Conservation (phyloP, 2,329 filamentous ascomycete species). For the Cordyceps cateniannulata region DNA sequence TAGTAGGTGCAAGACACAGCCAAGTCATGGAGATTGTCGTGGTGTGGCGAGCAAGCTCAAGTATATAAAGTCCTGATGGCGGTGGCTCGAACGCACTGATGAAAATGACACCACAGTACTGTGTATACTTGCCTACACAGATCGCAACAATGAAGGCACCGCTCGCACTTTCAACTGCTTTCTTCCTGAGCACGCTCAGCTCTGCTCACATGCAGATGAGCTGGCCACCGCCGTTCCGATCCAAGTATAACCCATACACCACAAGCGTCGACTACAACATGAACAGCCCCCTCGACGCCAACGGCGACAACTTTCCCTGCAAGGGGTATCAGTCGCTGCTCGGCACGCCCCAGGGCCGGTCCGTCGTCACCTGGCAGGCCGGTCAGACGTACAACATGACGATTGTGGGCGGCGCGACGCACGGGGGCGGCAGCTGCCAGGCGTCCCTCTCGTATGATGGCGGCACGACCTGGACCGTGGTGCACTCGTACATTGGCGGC, state of each 20-base stretch:
- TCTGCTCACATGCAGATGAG: slow-evolving; percentile 48
- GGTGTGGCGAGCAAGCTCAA: neutral
- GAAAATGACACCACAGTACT: neutral
- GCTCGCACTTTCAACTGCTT: neutral
- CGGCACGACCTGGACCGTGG: slow-evolving; percentile 62
- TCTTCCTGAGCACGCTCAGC: neutral
- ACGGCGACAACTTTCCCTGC: slow-evolving; percentile 67
- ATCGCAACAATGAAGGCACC: neutral
- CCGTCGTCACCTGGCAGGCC: slow-evolving; percentile 56
- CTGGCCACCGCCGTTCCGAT: slow-evolving; percentile 45
- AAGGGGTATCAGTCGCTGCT: slow-evolving; percentile 55
- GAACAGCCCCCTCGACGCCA: slow-evolving; percentile 55
- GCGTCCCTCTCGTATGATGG: slow-evolving; percentile 67
- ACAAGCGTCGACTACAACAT: slow-evolving; percentile 63
- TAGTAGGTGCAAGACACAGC: neutral
- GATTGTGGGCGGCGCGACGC: slow-evolving; percentile 54
- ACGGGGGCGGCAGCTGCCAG: slow-evolving; percentile 71
- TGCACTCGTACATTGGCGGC: slow-evolving; percentile 49
- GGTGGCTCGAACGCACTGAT: neutral
- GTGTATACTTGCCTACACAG: neutral
- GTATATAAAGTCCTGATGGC: neutral
- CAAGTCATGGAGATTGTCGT: neutral
- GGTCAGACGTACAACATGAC: slow-evolving; percentile 58
- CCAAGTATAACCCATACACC: slow-evolving; percentile 44
- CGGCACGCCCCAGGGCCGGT: slow-evolving; percentile 41